Base-by-base conservation (phyloP, 352 stramenopile species). In the Phytopythium vexans region DNA sequence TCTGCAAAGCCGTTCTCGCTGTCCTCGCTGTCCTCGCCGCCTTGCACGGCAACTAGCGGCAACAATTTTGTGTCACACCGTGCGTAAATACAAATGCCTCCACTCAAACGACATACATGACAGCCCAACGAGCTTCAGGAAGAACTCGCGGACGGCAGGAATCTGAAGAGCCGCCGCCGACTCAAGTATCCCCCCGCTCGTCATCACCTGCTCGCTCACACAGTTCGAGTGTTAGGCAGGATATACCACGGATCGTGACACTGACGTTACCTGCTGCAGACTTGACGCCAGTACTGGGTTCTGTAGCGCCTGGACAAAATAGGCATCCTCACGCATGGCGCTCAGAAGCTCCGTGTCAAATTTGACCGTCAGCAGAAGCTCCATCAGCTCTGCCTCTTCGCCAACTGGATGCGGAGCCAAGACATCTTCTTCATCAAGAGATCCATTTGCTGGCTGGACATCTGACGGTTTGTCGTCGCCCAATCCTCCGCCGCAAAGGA, bases 121-220 rank as follows among this genome's bases (percentile, higher is more conserved):
- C 4, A 89, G 61, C 7, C 66, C 73, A 43, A 89, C 82, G 49
- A 89, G 74, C 37, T 81, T 77, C 31, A 78, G 55, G 37, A 88
- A 84, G 58, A 88, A 88, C 27, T 86, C 73, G 11, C 64, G 62
- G 10, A 85, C 58, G n/a, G 62, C 21, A 41, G 74, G 58, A 7
- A 68, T 67, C 41, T 66, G 60, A 31, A 82, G 56, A 38, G 58
- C 59, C 6, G 60, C 49, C 3, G 68, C 59, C 3, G 56, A 64
- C 10, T 64, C 64, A 44, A 88, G 72, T 16, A 68, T 68, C 12
- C 71, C 59, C 9, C 72, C 76, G 44, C 75, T 78, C 12, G 65
- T 68, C 56, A 86, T 84, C 9, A 89, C 73, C 79, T 89, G 47
- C 43, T 31, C 2, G 4, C 5, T 37, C 14, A 53, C 3, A 37